These are phyloP conservation scores for Leptomonas pyrrhocoris DNA, from an alignment of 208 protist species.

Conservation along the genomic window DNA sequence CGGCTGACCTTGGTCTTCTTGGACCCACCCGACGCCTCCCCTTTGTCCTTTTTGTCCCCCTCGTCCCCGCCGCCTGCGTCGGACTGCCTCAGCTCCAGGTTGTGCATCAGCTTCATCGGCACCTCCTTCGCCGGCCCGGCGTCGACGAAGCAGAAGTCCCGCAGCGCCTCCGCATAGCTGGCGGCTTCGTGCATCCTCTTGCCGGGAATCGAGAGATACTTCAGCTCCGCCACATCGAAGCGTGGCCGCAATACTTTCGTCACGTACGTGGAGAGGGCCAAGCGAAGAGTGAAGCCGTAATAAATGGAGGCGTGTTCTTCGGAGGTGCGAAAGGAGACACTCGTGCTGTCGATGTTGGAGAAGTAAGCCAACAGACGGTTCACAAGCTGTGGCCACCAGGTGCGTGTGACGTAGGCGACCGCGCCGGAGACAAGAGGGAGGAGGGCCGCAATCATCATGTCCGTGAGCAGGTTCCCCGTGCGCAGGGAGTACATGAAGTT, in stretches of 20 bases:
- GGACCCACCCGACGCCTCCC: not conserved
- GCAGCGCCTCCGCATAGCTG: slow-evolving; percentile 46
- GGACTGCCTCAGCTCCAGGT: slow-evolving; percentile 36
- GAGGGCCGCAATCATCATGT: slow-evolving; percentile 84
- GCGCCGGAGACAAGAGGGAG: slow-evolving; percentile 67
- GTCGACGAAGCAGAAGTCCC: slow-evolving; percentile 40
- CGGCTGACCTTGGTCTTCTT: not conserved
- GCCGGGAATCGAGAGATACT: slow-evolving; percentile 53
- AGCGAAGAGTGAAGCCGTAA: slow-evolving; percentile 49
- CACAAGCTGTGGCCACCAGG: slow-evolving; percentile 52
- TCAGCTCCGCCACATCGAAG: slow-evolving; percentile 38
- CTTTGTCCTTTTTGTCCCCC: not conserved
- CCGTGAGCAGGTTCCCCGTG: slow-evolving; percentile 81
- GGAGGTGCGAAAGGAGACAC: slow-evolving; percentile 12
- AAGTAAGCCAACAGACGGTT: slow-evolving; percentile 26
- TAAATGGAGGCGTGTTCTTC: slow-evolving; percentile 19
- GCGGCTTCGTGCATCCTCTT: slow-evolving; percentile 53
- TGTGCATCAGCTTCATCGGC: slow-evolving; percentile 21
- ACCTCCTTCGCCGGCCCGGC: slow-evolving; percentile 41
- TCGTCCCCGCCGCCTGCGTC: slow-evolving; percentile 5
- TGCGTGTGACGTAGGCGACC: slow-evolving; percentile 51
- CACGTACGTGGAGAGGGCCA: slow-evolving; percentile 47
- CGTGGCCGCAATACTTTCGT: slow-evolving; percentile 29
- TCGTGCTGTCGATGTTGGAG: slow-evolving; percentile 25
- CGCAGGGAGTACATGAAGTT: slow-evolving; percentile 89